Conservation (phyloP, 495 filamentous ascomycete genomes). For the Achaetomiella virescens region DNA sequence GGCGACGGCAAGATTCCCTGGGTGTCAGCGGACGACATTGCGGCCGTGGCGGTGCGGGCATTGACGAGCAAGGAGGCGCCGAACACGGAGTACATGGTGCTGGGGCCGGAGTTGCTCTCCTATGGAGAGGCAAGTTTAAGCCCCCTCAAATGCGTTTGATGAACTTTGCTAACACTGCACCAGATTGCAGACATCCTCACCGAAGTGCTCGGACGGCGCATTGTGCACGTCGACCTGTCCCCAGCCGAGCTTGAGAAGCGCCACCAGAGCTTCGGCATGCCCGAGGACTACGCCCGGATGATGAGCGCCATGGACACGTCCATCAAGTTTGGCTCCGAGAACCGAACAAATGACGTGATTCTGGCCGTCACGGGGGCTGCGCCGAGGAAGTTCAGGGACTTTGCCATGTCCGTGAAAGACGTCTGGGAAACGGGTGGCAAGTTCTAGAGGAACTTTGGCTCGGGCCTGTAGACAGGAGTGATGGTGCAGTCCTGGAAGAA, state of each 20-base stretch:
- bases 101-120: constrained; percentile 42
- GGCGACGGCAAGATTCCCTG: constrained; percentile 42
- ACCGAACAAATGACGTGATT: constrained; percentile 36
- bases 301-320: constrained; percentile 33
- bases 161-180: neutral
- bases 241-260: constrained; percentile 25
- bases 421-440: constrained; percentile 18
- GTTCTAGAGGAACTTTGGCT: neutral
- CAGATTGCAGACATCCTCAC: constrained; percentile 41
- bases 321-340: constrained; percentile 34
- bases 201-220: constrained; percentile 32
- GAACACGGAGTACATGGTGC: constrained; percentile 40
- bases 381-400: constrained; percentile 32
- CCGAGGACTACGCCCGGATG: constrained; percentile 30
- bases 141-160: neutral
- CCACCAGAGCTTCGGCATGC: constrained; percentile 24
- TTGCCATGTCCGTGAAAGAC: constrained; percentile 29
- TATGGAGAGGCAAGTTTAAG: constrained; percentile 42
- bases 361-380: constrained; percentile 29
- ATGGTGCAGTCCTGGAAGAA: neutral
- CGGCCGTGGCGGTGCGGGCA: constrained; percentile 38
- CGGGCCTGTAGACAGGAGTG: neutral
- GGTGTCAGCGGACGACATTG: constrained; percentile 44
- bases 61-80: constrained; percentile 36
- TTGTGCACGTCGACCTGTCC: constrained; percentile 41